Base-by-base conservation (phyloP, 2,329 filamentous ascomycete genomes). In the Curvularia eragrostidis region DNA sequence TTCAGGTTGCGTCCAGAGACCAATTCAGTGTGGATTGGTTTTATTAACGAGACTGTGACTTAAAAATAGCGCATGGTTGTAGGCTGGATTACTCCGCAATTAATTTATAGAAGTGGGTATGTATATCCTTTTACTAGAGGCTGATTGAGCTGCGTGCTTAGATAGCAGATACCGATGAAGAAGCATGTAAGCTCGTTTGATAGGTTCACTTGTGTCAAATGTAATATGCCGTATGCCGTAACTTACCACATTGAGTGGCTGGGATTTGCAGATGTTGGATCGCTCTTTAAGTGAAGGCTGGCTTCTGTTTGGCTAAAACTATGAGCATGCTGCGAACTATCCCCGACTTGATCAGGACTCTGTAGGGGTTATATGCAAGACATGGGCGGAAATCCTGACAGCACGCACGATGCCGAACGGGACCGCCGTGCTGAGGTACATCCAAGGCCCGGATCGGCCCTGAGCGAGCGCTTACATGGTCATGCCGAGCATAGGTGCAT, bases 331-430 rank as follows among this genome's bases (percentile, higher is more conserved):
- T 32, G 15, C 38, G 32, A 8, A 34, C 19, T 19, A 24, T 26
- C 21, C 19, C 36, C 19, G 23, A 43, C 3, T 36, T 24, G 39
- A 48, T 30, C 8, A 23, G 36, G 36, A 32, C 26, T 10, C 19
- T 23, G 42, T 26, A 18, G 26, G 54, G 26, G 15, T 19, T n/a
- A 42, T 34, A 47, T 47, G 54, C 48, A 52, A n/a, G 36, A 34
- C 23, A 36, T 32, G 50, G 21, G 39, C 24, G 42, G 28, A 30
- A 46, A 56, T 51, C 41, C 47, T 47, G 18, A 53, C 26, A 23
- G 36, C 19, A 48, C 42, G 30, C 26, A 43, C 23, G 10, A 57
- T 8, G 50, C 43, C 39, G 49, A 28, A 23, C 43, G 34, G 23
- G 42, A 3, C 52, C 52, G 47, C 26, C 38, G n/a, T 47, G 23